These are phyloP conservation scores for Sphaerosporella brunnea DNA, from an alignment of 495 filamentous ascomycete genomes.

Conservation along the genomic window DNA sequence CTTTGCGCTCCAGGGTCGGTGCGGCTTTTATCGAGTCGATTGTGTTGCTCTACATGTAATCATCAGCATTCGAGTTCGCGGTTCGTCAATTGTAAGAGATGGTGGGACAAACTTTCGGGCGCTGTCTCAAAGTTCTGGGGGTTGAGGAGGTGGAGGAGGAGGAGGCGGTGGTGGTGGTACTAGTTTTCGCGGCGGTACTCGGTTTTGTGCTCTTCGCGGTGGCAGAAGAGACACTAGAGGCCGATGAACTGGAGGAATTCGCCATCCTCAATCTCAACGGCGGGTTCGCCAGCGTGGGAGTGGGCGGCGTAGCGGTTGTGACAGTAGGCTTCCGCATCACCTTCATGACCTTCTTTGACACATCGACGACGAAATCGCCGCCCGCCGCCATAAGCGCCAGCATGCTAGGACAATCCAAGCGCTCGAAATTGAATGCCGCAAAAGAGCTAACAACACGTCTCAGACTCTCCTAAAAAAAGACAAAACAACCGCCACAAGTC, in stretches of 20 bases:
- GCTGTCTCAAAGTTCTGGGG: no score
- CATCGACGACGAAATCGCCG: constrained; percentile 5
- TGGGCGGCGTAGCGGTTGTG: not conserved
- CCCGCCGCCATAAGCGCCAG: constrained; percentile 4
- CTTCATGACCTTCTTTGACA: constrained; percentile 1
- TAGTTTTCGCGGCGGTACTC: no score
- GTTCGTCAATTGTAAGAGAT: no score
- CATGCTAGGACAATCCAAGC: constrained; percentile 4
- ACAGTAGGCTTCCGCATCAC: not conserved
- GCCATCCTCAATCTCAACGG: not conserved
- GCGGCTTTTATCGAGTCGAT: no score
- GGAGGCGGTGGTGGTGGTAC: no score
- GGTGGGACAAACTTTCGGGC: no score
- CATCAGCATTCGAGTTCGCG: no score
- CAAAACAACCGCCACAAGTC: not conserved
- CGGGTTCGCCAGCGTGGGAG: not conserved
- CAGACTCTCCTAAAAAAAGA: constrained; percentile 1
- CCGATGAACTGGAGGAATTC: not conserved
- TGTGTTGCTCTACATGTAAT: no score
- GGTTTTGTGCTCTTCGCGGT: no score
- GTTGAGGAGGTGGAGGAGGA: no score
- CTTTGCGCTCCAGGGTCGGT: no score
- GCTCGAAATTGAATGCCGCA: constrained; percentile 4
- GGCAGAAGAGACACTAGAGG: no score
- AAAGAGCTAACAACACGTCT: constrained; percentile 1